Evolutionary conservation across 1,139 yeast genomes (phyloP).

Genomic region (Citeromyces hawaiiensis): DNA sequence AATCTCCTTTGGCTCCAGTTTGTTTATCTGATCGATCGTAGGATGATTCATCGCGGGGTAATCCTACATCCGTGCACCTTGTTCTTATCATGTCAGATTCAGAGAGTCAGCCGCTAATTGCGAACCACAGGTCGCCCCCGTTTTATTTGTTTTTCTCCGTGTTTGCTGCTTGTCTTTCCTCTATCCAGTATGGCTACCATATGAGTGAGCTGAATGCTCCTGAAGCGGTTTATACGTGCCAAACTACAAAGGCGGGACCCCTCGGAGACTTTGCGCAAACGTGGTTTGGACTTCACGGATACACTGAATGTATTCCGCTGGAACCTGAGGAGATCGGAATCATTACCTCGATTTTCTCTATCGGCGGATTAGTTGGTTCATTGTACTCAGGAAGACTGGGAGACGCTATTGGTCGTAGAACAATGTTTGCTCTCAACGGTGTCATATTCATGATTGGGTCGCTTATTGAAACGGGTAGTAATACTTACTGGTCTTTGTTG

Average conservation of each 20-base stretch:
- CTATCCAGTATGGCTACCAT: conserved; percentile 85
- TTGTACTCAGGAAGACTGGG: conserved; percentile 60
- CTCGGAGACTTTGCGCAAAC: conserved; percentile 13
- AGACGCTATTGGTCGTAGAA: conserved; percentile 52
- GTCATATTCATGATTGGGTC: conserved; percentile 57
- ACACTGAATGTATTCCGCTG: conserved; percentile 43
- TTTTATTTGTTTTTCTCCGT: conserved; percentile 16
- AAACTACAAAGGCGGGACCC: conserved; percentile 16
- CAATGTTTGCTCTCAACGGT: conserved; percentile 42
- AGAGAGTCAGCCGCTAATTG: not conserved
- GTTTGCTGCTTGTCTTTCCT: conserved; percentile 47
- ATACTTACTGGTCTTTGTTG: conserved; percentile 27
- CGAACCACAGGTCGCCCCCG: conserved; percentile 3
- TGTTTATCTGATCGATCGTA: conserved; percentile 4
- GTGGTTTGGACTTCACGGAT: conserved; percentile 15
- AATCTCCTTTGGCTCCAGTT: conserved; percentile 8
- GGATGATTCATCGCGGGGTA: not conserved
- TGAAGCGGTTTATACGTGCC: conserved; percentile 45
- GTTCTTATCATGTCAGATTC: not conserved
- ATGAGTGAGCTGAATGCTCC: conserved; percentile 87
- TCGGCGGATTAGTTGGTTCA: conserved; percentile 82
- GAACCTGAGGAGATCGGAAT: conserved; percentile 57
- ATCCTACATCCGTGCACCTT: not conserved
- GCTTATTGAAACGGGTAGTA: conserved; percentile 38
- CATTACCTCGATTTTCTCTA: conserved; percentile 70